Base-by-base conservation (phyloP, 306 rosid genomes). In the Prinsepia uniflora region DNA sequence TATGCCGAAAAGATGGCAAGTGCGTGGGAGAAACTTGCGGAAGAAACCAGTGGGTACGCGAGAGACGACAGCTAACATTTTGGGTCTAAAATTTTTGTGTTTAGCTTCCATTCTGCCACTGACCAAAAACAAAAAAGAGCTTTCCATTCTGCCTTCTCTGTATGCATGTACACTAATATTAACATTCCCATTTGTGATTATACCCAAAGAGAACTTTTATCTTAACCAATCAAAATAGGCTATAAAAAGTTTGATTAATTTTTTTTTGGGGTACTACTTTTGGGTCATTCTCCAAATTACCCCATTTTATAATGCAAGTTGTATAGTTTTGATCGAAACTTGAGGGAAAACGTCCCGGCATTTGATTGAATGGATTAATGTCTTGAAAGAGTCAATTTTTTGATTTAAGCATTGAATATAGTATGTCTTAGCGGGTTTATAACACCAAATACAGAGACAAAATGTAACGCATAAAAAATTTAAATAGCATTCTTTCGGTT, bases 1-100 rank as follows among this genome's bases (percentile, higher is more conserved):
- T 89, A 91, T 81, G 90, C 95, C 5, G 96, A 94, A 84, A 94
- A 94, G 86, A 94, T 94, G 76, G 95, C 92, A 44, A 78, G 82
- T 74, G 95, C 83, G 10, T 94, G 99, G 97, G 82, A 84, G 43
- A 87, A 81, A 68, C 92, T 94, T 54, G 88, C 80, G 22, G 91
- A 91, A 64, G 97, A 94, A 22, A 91, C 92, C 5, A 68, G 85
- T 24, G 81, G 77, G 50, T 91, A 94, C 76, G 78, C 46, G 13
- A 78, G 76, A 69, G 84, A 87, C 45, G 76, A 68, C 75, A 77
- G 88, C 73, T 87, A 87, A 90, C 71, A 65, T 47, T 74, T 50
- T 64, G 79, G 61, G 66, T 77, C 74, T 78, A 81, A 66, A 67
- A 20, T 65, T 75, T 70, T 80, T 64, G 77, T 34, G 64, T 74